phyloP scores from a whole-genome alignment of 1,284 basidiomycete genomes.

The Ustilago crameri region DNA sequence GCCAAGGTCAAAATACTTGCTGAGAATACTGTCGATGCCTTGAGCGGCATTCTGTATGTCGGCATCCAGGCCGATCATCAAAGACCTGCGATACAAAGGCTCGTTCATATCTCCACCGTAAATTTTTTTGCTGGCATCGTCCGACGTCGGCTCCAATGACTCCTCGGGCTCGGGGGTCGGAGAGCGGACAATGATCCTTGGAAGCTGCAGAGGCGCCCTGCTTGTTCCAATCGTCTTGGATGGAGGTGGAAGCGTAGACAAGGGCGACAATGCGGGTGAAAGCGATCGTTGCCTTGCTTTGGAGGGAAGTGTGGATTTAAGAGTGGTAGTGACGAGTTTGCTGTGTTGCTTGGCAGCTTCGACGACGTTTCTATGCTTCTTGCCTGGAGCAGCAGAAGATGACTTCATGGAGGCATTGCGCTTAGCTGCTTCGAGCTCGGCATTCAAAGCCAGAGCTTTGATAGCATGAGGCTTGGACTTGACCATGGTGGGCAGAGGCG shows the following conservation, averaged over 20 bases:
- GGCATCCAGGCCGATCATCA: constrained; percentile 8
- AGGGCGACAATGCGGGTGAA: not conserved
- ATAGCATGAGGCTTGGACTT: constrained; percentile 24
- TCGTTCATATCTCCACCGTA: not conserved
- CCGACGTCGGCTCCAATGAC: not conserved
- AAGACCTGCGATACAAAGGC: constrained; percentile 10
- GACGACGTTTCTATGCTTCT: constrained; percentile 8
- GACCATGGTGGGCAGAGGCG: constrained; percentile 33
- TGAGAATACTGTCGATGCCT: constrained; percentile 26
- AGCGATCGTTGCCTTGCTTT: not conserved
- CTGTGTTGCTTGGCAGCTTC: constrained; percentile 18
- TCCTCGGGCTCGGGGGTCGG: constrained; percentile 28
- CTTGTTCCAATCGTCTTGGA: too few species aligned
- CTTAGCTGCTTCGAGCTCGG: constrained; percentile 17
- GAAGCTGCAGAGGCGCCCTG: constrained; percentile 8
- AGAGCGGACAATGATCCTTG: constrained; percentile 21
- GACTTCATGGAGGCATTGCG: constrained; percentile 4
- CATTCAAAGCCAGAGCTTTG: constrained; percentile 11
- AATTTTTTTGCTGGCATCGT: not conserved
- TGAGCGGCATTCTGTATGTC: constrained; percentile 17
- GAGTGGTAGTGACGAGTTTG: not conserved
- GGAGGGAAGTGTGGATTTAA: not conserved
- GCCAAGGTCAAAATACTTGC: constrained; percentile 20
- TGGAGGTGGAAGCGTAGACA: not conserved
- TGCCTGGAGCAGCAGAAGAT: constrained; percentile 5